phyloP scores from a whole-genome alignment of 257 asterid genomes.

The Sherardia arvensis region DNA sequence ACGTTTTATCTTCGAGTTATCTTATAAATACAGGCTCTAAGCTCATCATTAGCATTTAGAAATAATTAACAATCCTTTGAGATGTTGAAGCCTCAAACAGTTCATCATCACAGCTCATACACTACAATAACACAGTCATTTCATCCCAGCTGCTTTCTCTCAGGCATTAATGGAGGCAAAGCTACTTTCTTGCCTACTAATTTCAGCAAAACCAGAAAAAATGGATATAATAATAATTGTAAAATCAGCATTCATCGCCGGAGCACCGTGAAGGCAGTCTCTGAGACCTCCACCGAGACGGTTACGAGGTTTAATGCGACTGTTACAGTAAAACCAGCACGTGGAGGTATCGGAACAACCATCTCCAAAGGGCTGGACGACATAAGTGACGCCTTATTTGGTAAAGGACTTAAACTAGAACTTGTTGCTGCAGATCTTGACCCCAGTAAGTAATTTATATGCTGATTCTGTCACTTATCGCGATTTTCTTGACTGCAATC shows the following conservation, averaged over 20 bases:
- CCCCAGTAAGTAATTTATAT: constrained; percentile 26
- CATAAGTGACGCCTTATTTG: constrained; percentile 13
- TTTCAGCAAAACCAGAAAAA: neutral
- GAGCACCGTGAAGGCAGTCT: constrained; percentile 21
- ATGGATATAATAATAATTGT: neutral
- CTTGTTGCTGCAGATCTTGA: constrained; percentile 28
- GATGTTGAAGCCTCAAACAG: constrained; percentile 5
- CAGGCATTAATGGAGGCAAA: neutral
- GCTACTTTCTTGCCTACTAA: neutral
- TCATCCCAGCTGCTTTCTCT: neutral
- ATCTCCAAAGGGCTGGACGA: constrained; percentile 14
- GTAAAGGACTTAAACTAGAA: constrained; percentile 13
- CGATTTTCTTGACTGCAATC: no score
- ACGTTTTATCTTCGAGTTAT: no score
- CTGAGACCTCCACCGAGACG: constrained; percentile 10
- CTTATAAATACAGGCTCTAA: no score
- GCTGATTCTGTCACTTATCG: neutral
- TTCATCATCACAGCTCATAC: constrained; percentile 7
- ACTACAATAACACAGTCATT: constrained; percentile 14
- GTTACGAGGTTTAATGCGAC: constrained; percentile 24
- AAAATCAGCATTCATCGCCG: neutral
- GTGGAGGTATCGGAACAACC: constrained; percentile 20
- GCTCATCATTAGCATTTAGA: no score
- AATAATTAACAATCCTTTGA: no score
- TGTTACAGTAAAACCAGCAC: constrained; percentile 36